Percentiles rank a stretch among this genome's conserved stretches.
Evolutionary conservation across 106 monocot genomes (phyloP).

Genomic region (Allium cepa): DNA sequence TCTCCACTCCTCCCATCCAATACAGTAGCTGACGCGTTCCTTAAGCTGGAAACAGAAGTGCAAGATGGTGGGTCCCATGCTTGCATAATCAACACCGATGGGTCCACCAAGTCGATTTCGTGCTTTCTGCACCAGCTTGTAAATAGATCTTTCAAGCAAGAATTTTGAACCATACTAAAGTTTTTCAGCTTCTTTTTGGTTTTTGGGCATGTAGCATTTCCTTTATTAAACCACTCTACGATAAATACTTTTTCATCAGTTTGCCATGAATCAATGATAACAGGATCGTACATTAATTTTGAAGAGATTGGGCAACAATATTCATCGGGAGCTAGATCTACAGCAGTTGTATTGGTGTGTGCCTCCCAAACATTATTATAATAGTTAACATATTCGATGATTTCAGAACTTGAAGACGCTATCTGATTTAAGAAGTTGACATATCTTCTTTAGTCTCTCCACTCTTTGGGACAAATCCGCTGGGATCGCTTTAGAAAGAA

Average conservation of each 20-base stretch:
- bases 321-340: constrained; percentile 47
- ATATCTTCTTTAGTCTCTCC: constrained; percentile 17
- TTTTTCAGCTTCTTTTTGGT: constrained; percentile 55
- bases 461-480: not conserved
- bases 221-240: constrained; percentile 80
- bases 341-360: constrained; percentile 13
- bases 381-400: constrained; percentile 11
- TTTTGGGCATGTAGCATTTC: constrained; percentile 75
- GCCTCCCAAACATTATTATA: not conserved
- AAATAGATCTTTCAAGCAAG: constrained; percentile 67
- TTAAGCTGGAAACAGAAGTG: constrained; percentile 55
- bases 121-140: constrained; percentile 52
- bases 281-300: constrained; percentile 84
- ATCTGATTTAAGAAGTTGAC: not conserved
- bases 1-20: constrained; percentile 31
- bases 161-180: constrained; percentile 52
- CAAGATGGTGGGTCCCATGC: constrained; percentile 27
- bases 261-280: constrained; percentile 81
- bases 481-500: too few relatives aligned
- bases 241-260: constrained; percentile 73
- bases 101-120: constrained; percentile 20
- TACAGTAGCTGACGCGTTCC: constrained; percentile 36
- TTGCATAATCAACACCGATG: not conserved
- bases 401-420: constrained; percentile 6
- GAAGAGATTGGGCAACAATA: constrained; percentile 77